A percentile compares a stretch with the other conserved stretches of the same genome.
Conservation (phyloP, 2,329 filamentous ascomycete species). For the Apiospora arundinis region DNA sequence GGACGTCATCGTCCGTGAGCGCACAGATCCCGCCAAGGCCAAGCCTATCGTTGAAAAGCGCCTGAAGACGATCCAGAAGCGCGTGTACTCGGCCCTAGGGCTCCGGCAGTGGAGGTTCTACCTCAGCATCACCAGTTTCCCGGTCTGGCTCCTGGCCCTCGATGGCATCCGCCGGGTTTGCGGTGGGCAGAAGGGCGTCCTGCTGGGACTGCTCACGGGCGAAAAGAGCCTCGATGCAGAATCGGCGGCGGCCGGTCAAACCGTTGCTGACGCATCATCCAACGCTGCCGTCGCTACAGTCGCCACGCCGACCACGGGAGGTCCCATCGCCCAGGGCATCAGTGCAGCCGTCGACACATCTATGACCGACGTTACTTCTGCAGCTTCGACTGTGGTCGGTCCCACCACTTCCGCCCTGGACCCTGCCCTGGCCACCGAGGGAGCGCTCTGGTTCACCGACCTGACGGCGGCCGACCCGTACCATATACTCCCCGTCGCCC, state of each 20-base stretch:
- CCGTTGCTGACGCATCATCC: not conserved
- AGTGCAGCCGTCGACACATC: conserved; percentile 22
- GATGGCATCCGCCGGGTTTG: conserved; percentile 57
- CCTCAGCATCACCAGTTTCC: conserved; percentile 47
- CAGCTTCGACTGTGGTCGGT: conserved; percentile 20
- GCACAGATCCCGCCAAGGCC: not conserved
- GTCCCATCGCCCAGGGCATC: conserved; percentile 32
- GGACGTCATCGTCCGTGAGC: not conserved
- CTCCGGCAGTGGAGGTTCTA: conserved; percentile 56
- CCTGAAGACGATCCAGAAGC: conserved; percentile 30
- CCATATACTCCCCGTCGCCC: conserved; percentile 51
- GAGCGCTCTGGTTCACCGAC: conserved; percentile 62
- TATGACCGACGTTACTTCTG: not conserved
- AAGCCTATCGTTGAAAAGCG: conserved; percentile 38
- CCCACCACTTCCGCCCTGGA: conserved; percentile 35
- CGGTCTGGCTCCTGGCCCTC: conserved; percentile 57
- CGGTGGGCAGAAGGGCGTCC: conserved; percentile 45
- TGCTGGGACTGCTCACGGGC: conserved; percentile 39
- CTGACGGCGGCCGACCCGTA: conserved; percentile 59
- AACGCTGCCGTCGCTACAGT: conserved; percentile 17
- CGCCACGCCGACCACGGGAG: conserved; percentile 19
- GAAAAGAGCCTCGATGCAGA: conserved; percentile 27
- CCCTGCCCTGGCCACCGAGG: conserved; percentile 53
- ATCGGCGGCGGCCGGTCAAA: conserved; percentile 13
- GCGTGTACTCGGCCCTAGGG: conserved; percentile 43